phyloP scores from a whole-genome alignment of 352 stramenopile species.

The Pythium chondricola region DNA sequence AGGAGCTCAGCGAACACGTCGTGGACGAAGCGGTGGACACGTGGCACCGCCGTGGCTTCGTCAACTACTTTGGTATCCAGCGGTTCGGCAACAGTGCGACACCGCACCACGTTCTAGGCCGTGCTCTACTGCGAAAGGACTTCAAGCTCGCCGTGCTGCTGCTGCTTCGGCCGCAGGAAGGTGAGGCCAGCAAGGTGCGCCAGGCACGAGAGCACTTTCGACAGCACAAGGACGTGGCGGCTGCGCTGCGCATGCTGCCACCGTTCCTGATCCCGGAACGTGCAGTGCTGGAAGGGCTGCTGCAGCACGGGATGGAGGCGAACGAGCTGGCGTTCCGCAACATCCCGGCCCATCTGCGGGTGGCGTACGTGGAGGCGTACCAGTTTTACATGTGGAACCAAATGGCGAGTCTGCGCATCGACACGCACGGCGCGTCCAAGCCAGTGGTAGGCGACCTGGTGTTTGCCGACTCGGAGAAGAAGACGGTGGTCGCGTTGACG shows the following conservation, averaged over 20 bases:
- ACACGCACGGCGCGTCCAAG: conserved; percentile 41
- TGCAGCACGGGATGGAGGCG: conserved; percentile 70
- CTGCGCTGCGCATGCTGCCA: conserved; percentile 69
- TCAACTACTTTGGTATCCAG: conserved; percentile 97
- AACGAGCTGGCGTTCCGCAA: conserved; percentile 66
- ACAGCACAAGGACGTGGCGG: conserved; percentile 76
- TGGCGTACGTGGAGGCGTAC: conserved; percentile 75
- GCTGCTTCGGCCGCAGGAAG: conserved; percentile 83
- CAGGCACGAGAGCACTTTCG: conserved; percentile 74
- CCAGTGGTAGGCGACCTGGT: conserved; percentile 82
- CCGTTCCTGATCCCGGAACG: conserved; percentile 67
- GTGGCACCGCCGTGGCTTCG: conserved; percentile 83
- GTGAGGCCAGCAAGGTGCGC: conserved; percentile 76
- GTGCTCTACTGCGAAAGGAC: conserved; percentile 90
- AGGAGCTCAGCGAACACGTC: conserved; percentile 28
- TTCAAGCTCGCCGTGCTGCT: conserved; percentile 91
- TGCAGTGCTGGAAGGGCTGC: conserved; percentile 61
- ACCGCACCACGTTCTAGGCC: conserved; percentile 79
- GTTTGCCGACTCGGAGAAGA: conserved; percentile 5
- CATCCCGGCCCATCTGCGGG: conserved; percentile 52
- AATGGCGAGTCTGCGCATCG: conserved; percentile 87
- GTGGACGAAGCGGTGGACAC: conserved; percentile 28
- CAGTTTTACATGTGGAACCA: conserved; percentile 96
- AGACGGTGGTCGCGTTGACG: conserved; percentile 58
- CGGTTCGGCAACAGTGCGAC: conserved; percentile 89